Conservation (phyloP, 768 basidiomycete genomes). For the Neoboletus subvelutipes region DNA sequence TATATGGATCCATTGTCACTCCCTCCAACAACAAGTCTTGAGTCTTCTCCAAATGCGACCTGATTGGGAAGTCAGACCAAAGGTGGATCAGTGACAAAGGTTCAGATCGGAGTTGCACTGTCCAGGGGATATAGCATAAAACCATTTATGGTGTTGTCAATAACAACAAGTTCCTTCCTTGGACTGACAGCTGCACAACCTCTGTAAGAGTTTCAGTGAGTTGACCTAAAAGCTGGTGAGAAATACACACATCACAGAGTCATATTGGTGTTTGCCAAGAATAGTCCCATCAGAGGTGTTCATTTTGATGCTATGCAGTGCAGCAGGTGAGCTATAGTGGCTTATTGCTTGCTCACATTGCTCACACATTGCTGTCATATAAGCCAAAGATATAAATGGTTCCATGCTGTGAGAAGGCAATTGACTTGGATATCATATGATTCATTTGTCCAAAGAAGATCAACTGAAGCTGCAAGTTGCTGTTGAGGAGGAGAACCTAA, state of each 20-base stretch:
- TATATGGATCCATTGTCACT: too few relatives aligned
- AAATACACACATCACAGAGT: slow-evolving; percentile 6
- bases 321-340: neutral
- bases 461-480: slow-evolving; percentile 4
- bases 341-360: neutral
- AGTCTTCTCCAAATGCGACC: too few relatives aligned
- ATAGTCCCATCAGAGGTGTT: neutral
- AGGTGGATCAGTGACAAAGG: too few relatives aligned
- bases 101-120: too few relatives aligned
- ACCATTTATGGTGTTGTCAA: slow-evolving; percentile 11
- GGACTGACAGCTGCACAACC: slow-evolving; percentile 1
- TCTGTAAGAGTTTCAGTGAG: neutral
- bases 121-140: too few relatives aligned
- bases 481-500: slow-evolving; percentile 5
- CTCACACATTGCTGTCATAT: slow-evolving; percentile 12
- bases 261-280: slow-evolving; percentile 1
- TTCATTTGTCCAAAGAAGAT: neutral
- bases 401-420: neutral
- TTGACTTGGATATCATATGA: neutral
- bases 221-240: neutral
- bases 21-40: too few relatives aligned
- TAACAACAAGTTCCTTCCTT: slow-evolving; percentile 2
- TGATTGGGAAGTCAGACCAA: too few relatives aligned
- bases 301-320: neutral
- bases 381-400: slow-evolving; percentile 4